A percentile compares a stretch with the other conserved stretches of the same genome.
Conservation (phyloP, 768 basidiomycete genomes). For the Mycena epipterygia region DNA sequence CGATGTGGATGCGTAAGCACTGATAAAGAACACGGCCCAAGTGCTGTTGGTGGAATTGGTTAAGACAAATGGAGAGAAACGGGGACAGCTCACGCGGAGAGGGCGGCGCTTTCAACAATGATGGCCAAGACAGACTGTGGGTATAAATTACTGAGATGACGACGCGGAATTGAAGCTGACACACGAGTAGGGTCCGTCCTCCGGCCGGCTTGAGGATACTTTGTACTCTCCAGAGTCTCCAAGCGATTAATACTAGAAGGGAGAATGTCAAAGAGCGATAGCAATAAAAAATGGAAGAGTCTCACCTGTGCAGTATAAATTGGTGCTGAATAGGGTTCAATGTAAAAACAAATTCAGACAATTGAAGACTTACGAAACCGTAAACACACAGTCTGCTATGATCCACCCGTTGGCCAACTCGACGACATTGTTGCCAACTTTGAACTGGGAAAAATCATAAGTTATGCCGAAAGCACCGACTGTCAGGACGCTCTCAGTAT, state of each 20-base stretch:
- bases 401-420: constrained; percentile 24
- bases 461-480: constrained; percentile 9
- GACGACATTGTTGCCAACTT: neutral
- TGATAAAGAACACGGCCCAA: constrained; percentile 7
- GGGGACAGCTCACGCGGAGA: neutral
- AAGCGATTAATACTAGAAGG: constrained; percentile 2
- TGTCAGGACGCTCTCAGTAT: neutral
- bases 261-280: neutral
- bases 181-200: neutral
- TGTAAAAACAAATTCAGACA: too few relatives aligned
- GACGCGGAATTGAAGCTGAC: neutral
- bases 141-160: neutral
- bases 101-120: neutral
- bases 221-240: constrained; percentile 20
- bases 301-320: constrained; percentile 26
- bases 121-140: constrained; percentile 1
- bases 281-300: too few relatives aligned
- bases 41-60: neutral
- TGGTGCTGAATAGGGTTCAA: neutral
- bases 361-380: constrained; percentile 3
- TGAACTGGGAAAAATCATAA: constrained; percentile 11
- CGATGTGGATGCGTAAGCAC: neutral
- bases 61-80: neutral
- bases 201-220: neutral
- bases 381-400: constrained; percentile 2